These are phyloP conservation scores for Graphium sp. DNA, from an alignment of 2,329 filamentous ascomycete genomes.

Conservation along the genomic window DNA sequence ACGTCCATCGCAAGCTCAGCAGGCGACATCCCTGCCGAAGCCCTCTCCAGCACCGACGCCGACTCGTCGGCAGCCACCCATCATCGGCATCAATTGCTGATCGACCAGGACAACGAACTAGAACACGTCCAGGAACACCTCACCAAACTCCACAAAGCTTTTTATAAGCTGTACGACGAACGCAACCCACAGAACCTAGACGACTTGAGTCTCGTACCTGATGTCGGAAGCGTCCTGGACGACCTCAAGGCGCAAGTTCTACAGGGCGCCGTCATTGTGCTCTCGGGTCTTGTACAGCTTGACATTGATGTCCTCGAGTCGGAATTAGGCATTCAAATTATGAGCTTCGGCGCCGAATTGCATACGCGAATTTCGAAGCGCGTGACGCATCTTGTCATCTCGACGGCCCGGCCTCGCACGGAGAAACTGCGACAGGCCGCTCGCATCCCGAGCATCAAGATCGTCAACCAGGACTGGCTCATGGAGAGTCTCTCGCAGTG, in stretches of 20 bases:
- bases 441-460: constrained; percentile 64
- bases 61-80: constrained; percentile 14
- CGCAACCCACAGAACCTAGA: constrained; percentile 11
- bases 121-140: constrained; percentile 61
- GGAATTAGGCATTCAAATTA: constrained; percentile 76
- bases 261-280: constrained; percentile 59
- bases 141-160: constrained; percentile 56
- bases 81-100: constrained; percentile 57
- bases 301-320: constrained; percentile 63
- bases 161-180: constrained; percentile 67
- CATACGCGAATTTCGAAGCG: constrained; percentile 38
- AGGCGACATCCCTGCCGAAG: constrained; percentile 8
- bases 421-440: constrained; percentile 83
- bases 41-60: constrained; percentile 10
- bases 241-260: constrained; percentile 64
- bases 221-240: constrained; percentile 74
- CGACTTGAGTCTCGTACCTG: constrained; percentile 47
- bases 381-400: constrained; percentile 61
- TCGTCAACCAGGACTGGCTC: constrained; percentile 86
- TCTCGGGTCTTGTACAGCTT: constrained; percentile 79
- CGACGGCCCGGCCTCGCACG: constrained; percentile 56
- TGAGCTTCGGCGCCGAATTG: constrained; percentile 63
- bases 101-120: constrained; percentile 78
- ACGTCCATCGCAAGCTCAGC: constrained; percentile 24
- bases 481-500: constrained; percentile 72